phyloP scores from a whole-genome alignment of 1,284 basidiomycete species.

The Ganoderma leucocontextum region DNA sequence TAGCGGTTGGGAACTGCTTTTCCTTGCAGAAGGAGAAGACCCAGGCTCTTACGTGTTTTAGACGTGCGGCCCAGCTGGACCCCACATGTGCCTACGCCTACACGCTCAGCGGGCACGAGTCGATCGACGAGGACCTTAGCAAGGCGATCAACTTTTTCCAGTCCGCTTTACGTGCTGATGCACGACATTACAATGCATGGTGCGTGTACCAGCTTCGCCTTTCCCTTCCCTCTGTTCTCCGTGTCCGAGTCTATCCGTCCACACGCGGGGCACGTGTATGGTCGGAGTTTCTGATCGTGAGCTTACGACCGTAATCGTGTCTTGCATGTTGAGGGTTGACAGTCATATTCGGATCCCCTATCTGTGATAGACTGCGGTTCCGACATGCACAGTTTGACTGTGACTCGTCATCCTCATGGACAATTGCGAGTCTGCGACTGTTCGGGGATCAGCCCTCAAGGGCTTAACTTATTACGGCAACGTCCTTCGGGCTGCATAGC shows the following conservation, averaged over 20 bases:
- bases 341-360: neutral
- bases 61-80: conserved; percentile 86
- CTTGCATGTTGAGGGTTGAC: neutral
- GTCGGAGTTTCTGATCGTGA: conserved; percentile 9
- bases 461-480: neutral
- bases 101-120: conserved; percentile 94
- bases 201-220: conserved; percentile 49
- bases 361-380: neutral
- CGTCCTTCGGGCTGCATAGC: neutral
- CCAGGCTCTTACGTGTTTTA: conserved; percentile 92
- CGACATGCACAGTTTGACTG: neutral
- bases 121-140: conserved; percentile 91
- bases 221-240: neutral
- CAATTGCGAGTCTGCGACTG: neutral
- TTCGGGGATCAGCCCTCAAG: neutral
- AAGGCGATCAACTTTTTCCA: conserved; percentile 91
- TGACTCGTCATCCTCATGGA: neutral
- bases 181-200: conserved; percentile 96
- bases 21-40: conserved; percentile 90
- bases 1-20: conserved; percentile 93
- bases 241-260: conserved; percentile 9
- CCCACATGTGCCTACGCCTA: conserved; percentile 90
- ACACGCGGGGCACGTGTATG: conserved; percentile 1
- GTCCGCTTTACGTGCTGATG: conserved; percentile 86
- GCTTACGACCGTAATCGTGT: neutral